Base-by-base conservation (phyloP, 2,329 filamentous ascomycete genomes). In the Penicillium rolfsii region DNA sequence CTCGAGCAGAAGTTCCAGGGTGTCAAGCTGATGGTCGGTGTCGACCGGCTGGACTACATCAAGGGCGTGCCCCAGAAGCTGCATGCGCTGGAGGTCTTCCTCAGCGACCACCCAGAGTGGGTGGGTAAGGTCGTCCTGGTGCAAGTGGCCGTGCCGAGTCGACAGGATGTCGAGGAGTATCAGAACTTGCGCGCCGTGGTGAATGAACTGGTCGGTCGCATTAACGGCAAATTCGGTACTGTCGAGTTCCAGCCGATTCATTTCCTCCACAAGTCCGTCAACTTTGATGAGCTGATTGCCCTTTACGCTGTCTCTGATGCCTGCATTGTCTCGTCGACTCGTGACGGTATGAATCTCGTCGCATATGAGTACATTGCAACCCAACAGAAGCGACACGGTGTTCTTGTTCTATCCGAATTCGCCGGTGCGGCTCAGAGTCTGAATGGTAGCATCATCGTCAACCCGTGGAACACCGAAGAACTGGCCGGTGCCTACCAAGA, bases 241-340 rank as follows among this genome's bases (percentile, higher is more conserved):
- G 90, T 98, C 72, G 94, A 98, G 77, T 98, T 97, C 81, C 97
- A 96, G 90, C 95, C 95, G 0, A 98, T 99, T 70, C 95, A 98
- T 79, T 98, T 97, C 81, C 88, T 98, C 71, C 95, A 98, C 81
- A 96, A 97, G 80, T 96, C 91, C 4, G 93, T 98, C 73, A 88
- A 88, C 52, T 97, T 98, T 70, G 93, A 97, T 69, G 95, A 98
- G 79, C 87, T 99, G 38, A 93, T 96, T 53, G 93, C 93, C 0
- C 85, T 98, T 8, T 98, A 98, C 74, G 91, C 92, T 16, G 89
- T 96, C 24, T 95, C 92, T 3, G 95, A 97, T 74, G 91, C 92
- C 48, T 97, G 93, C 74, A 85, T 98, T 14, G 94, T 96, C 40
- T 96, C 91, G 8, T 97, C 91, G 2, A 98, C 91, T n/a, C 90